phyloP scores from a whole-genome alignment of 495 filamentous ascomycete species.

The Xylaria flabelliformis region DNA sequence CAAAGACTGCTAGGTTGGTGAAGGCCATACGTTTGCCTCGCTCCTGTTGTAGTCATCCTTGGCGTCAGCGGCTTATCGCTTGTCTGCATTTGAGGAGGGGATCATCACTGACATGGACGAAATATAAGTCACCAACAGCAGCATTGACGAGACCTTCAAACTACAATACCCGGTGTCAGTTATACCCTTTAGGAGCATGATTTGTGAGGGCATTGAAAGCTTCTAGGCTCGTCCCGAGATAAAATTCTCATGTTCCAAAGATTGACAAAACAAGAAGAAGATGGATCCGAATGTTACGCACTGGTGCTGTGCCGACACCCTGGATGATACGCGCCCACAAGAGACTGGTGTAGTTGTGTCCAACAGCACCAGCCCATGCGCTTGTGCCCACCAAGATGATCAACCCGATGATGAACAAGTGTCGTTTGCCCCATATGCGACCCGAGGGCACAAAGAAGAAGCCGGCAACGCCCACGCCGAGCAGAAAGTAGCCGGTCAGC shows the following conservation, averaged over 20 bases:
- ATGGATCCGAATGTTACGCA: too few species aligned
- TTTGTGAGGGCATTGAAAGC: too few species aligned
- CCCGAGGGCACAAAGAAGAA: constrained; percentile 85
- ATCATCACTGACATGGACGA: constrained; percentile 67
- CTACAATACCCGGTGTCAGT: too few species aligned
- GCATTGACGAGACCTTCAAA: constrained; percentile 81
- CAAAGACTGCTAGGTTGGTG: constrained; percentile 86
- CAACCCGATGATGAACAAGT: constrained; percentile 82
- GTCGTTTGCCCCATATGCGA: constrained; percentile 91
- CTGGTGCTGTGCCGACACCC: constrained; percentile 73
- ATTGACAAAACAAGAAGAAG: constrained; percentile 52
- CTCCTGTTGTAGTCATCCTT: constrained; percentile 56
- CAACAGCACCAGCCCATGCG: constrained; percentile 78
- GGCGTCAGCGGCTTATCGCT: neutral
- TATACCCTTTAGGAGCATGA: too few species aligned
- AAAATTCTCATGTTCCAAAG: too few species aligned
- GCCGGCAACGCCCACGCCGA: constrained; percentile 80
- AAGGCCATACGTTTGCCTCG: constrained; percentile 89
- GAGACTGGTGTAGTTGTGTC: constrained; percentile 69
- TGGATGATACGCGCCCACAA: constrained; percentile 79
- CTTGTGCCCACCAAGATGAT: constrained; percentile 73
- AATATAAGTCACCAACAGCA: constrained; percentile 78
- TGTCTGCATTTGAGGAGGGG: neutral
- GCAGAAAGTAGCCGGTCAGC: constrained; percentile 86
- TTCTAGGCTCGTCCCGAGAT: too few species aligned